Conservation (phyloP, 176 grass and related monocot species). For the Triticum dicoccoides region DNA sequence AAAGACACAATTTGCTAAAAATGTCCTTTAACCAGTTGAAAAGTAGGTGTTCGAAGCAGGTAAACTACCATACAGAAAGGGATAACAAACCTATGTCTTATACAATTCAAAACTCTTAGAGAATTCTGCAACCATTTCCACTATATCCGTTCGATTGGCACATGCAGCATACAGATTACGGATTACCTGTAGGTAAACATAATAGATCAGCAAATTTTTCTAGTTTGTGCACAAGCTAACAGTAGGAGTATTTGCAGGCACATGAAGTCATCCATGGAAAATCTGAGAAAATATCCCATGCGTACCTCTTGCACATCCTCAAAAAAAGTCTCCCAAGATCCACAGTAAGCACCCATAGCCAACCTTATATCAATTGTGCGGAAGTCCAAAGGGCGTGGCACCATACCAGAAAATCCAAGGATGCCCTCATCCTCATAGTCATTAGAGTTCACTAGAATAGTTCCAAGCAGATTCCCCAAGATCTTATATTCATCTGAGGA, state of each 20-base stretch:
- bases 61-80: background rate
- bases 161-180: slow-evolving; percentile 64
- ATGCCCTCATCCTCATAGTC: slow-evolving; percentile 95
- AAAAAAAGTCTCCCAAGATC: slow-evolving; percentile 83
- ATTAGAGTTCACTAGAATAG: slow-evolving; percentile 67
- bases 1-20: background rate
- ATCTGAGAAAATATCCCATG: background rate
- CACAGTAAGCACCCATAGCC: slow-evolving; percentile 74
- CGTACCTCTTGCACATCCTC: slow-evolving; percentile 90
- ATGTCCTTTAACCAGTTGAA: background rate
- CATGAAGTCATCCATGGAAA: slow-evolving; percentile 3
- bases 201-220: background rate
- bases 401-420: slow-evolving; percentile 92
- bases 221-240: too few species aligned
- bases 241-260: background rate
- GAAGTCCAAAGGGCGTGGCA: slow-evolving; percentile 92
- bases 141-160: slow-evolving; percentile 61
- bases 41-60: background rate
- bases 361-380: slow-evolving; percentile 94
- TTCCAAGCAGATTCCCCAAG: slow-evolving; percentile 88
- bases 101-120: slow-evolving; percentile 76
- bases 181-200: slow-evolving; percentile 65
- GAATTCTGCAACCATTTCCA: slow-evolving; percentile 58
- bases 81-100: slow-evolving; percentile 64
- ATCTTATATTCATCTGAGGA: slow-evolving; percentile 74